These are phyloP conservation scores for Metschnikowia gelsemii DNA, from an alignment of 805 yeast genomes.

Conservation along the genomic window DNA sequence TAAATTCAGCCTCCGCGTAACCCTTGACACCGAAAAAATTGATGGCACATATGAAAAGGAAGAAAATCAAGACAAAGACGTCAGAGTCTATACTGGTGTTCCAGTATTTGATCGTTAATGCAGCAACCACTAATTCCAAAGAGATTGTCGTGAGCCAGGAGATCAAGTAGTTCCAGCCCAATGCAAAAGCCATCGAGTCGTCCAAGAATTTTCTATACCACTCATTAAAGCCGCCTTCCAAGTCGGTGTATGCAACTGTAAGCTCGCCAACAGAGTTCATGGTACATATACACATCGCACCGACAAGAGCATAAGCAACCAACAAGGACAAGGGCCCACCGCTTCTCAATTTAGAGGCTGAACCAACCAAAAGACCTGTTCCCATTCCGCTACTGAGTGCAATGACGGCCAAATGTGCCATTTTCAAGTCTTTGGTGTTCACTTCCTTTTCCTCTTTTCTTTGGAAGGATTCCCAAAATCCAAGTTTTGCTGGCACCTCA, in stretches of 20 bases:
- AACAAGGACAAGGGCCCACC: constrained; percentile 29
- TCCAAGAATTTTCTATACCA: constrained; percentile 34
- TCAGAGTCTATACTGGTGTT: constrained; percentile 50
- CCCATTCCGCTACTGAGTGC: constrained; percentile 41
- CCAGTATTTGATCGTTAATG: constrained; percentile 61
- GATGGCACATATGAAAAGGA: constrained; percentile 43
- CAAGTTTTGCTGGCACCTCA: constrained; percentile 4
- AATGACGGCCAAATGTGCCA: constrained; percentile 35
- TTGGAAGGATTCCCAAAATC: constrained; percentile 21
- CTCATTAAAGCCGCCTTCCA: constrained; percentile 40
- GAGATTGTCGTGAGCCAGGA: constrained; percentile 28
- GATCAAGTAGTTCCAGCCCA: constrained; percentile 40
- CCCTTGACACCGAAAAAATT: constrained; percentile 49
- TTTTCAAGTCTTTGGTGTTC: constrained; percentile 17
- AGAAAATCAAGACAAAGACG: constrained; percentile 56
- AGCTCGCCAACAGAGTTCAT: constrained; percentile 48
- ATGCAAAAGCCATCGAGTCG: constrained; percentile 37
- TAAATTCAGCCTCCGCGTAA: constrained; percentile 45
- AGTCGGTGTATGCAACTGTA: constrained; percentile 56
- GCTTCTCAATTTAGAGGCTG: constrained; percentile 28
- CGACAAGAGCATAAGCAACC: constrained; percentile 26
- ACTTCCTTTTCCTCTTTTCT: constrained; percentile 14
- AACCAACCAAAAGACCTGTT: constrained; percentile 44
- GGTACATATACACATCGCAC: constrained; percentile 31
- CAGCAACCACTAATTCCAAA: constrained; percentile 24